Conservation (phyloP, 225 moss, liverwort and hornwort species). For the Marchantia polymorpha region DNA sequence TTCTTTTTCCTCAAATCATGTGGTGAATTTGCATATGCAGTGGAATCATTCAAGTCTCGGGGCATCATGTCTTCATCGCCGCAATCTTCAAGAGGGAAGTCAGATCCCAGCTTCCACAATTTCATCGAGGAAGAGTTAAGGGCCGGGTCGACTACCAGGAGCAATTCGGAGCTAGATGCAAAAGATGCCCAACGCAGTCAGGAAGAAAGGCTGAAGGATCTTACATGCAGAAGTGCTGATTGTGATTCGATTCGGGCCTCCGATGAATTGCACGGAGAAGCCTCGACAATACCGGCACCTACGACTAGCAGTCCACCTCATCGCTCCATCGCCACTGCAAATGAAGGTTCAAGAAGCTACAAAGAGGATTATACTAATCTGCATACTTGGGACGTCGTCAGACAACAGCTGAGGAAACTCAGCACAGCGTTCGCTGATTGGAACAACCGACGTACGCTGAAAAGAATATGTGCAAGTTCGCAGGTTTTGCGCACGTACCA, state of each 20-base stretch:
- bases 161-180: not conserved
- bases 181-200: not conserved
- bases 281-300: not conserved
- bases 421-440: constrained; percentile 24
- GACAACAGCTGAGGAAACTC: not conserved
- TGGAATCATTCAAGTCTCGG: not conserved
- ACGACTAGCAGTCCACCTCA: constrained; percentile 5
- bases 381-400: constrained; percentile 26
- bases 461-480: constrained; percentile 53
- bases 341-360: constrained; percentile 8
- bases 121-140: not conserved
- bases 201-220: not conserved
- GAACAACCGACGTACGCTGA: constrained; percentile 41
- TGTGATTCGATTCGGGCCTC: not conserved
- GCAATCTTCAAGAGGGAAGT: not conserved
- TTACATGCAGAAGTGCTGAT: not conserved
- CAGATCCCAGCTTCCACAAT: not conserved
- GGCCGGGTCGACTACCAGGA: not conserved
- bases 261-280: not conserved
- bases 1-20: not conserved
- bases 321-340: constrained; percentile 17
- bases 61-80: not conserved
- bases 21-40: not conserved
- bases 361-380: constrained; percentile 32
- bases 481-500: constrained; percentile 67